phyloP scores from a whole-genome alignment of 805 yeast genomes.

The Candida sithepensis region DNA sequence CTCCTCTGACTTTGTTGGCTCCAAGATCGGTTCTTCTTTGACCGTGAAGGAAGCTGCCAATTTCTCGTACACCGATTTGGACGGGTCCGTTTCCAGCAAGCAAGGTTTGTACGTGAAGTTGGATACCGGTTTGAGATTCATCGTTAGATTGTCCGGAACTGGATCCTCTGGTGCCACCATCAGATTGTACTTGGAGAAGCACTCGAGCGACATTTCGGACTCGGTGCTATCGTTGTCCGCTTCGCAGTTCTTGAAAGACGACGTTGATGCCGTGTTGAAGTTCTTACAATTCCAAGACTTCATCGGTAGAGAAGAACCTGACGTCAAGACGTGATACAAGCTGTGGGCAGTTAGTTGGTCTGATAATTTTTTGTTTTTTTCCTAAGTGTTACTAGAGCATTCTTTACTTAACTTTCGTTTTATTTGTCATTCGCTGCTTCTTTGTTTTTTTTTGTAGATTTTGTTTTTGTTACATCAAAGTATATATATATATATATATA shows the following conservation, averaged over 20 bases:
- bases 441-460: too few relatives aligned
- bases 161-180: conserved; percentile 98
- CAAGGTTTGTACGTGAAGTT: conserved; percentile 89
- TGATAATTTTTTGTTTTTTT: neutral
- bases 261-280: conserved; percentile 57
- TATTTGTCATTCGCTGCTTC: neutral
- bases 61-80: conserved; percentile 89
- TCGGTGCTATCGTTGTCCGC: conserved; percentile 45
- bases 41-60: conserved; percentile 76
- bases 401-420: neutral
- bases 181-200: conserved; percentile 85
- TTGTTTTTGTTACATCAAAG: too few relatives aligned
- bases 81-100: conserved; percentile 81
- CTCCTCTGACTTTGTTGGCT: conserved; percentile 44
- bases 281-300: conserved; percentile 70
- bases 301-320: conserved; percentile 82
- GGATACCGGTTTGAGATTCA: conserved; percentile 76
- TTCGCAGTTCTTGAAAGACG: conserved; percentile 62
- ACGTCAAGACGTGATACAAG: conserved; percentile 78
- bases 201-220: conserved; percentile 54
- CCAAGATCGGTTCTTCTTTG: conserved; percentile 48
- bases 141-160: conserved; percentile 91
- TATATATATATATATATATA: too few relatives aligned
- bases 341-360: too few relatives aligned
- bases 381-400: neutral